Percentiles rank a stretch among this genome's conserved stretches.
phyloP scores from a whole-genome alignment of 805 yeast species.

The Ogataea chonburiensis region DNA sequence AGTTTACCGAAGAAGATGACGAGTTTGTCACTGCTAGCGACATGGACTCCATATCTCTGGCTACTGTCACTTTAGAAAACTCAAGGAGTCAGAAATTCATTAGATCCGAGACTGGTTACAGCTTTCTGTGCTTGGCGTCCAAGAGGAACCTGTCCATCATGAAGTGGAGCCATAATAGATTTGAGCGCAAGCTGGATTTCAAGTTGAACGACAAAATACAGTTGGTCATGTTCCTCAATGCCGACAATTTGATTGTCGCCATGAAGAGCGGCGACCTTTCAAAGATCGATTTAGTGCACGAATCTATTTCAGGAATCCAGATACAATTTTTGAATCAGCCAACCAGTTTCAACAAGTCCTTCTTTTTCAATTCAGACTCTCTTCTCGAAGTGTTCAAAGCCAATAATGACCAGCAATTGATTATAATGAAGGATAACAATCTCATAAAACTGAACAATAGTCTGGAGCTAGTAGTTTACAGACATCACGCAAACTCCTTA shows the following conservation, averaged over 20 bases:
- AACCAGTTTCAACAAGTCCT: slow-evolving; percentile 17
- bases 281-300: slow-evolving; percentile 17
- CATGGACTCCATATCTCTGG: slow-evolving; percentile 34
- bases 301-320: slow-evolving; percentile 21
- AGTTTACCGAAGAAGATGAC: slow-evolving; percentile 25
- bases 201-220: slow-evolving; percentile 27
- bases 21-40: slow-evolving; percentile 20
- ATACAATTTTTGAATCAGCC: slow-evolving; percentile 24
- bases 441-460: slow-evolving; percentile 25
- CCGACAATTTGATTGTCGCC: slow-evolving; percentile 23
- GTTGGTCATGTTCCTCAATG: slow-evolving; percentile 25
- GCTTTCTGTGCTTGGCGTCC: slow-evolving; percentile 22
- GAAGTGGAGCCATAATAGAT: slow-evolving; percentile 25
- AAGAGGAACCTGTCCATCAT: slow-evolving; percentile 26
- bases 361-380: slow-evolving; percentile 23
- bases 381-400: slow-evolving; percentile 23
- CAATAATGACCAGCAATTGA: slow-evolving; percentile 26
- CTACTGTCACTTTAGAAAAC: slow-evolving; percentile 26
- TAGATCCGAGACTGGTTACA: slow-evolving; percentile 13
- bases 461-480: slow-evolving; percentile 22
- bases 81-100: slow-evolving; percentile 8
- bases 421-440: slow-evolving; percentile 27
- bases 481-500: slow-evolving; percentile 17
- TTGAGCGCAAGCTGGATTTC: slow-evolving; percentile 26
- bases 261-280: slow-evolving; percentile 28